These are phyloP conservation scores for Cystofilobasidium capitatum DNA, from an alignment of 768 basidiomycete species.

Conservation along the genomic window DNA sequence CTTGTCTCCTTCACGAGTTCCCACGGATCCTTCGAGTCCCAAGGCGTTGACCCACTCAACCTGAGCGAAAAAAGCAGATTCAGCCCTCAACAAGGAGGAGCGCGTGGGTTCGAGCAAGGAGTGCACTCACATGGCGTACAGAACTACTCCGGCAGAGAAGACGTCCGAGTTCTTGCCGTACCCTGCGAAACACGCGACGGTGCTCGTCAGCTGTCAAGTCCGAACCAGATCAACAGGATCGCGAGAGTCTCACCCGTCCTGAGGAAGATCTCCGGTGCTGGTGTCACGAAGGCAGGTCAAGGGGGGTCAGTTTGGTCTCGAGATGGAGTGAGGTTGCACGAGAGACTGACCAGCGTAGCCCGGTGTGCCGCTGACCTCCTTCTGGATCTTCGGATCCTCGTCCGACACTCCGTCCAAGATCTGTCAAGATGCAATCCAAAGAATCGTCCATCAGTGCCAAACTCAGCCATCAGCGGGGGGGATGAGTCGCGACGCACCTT, in stretches of 20 bases:
- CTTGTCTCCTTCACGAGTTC: constrained; percentile 25
- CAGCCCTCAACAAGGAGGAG: background rate
- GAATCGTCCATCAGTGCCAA: background rate
- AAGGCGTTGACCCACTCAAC: constrained; percentile 25
- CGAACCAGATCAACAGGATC: background rate
- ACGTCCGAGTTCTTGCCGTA: constrained; percentile 25
- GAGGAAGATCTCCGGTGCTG: constrained; percentile 24
- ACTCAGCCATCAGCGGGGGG: background rate
- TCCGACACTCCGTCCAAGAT: constrained; percentile 12
- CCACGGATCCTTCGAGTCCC: constrained; percentile 25
- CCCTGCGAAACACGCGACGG: background rate
- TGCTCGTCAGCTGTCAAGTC: background rate
- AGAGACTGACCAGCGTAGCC: constrained; percentile 22
- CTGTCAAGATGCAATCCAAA: background rate
- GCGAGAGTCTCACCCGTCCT: constrained; percentile 8
- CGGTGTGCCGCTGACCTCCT: constrained; percentile 23
- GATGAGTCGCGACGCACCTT: background rate
- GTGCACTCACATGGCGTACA: constrained; percentile 13
- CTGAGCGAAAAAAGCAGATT: background rate
- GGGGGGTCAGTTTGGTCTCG: background rate
- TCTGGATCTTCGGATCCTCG: constrained; percentile 20
- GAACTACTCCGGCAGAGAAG: constrained; percentile 21
- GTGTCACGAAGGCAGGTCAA: background rate
- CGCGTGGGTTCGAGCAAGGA: background rate
- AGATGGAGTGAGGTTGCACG: background rate